Evolutionary conservation across 257 asterid genomes (phyloP), one percentile per base, ranked within the genome.

Genomic region (Fraxinus anomala): DNA sequence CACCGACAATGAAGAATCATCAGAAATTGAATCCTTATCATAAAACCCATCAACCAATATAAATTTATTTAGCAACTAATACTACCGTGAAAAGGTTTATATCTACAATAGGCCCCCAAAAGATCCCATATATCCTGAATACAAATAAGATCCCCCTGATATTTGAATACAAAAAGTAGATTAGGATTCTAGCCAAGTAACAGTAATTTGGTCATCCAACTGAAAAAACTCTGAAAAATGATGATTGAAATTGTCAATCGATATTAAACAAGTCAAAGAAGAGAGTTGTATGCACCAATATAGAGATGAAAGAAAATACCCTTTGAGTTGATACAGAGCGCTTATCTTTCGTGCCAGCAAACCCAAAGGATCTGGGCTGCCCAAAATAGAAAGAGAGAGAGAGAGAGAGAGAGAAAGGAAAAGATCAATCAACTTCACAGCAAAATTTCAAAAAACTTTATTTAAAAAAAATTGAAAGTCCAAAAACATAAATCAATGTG

Each of bases 331-430:
- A 74, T 26, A 93, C 92, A 54, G 97, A 79, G 73, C 98, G 97
- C 81, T 95, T 95, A 83, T 95, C 99, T 85, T 95, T 95, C 19
- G 99, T 95, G 82, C 99, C 99, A 80, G 98, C 89, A 89, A 93
- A 95, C 33, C 98, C 98, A 67, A 95, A 95, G 40, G 97, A 92
- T 83, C 92, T 89, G 72, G 94, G 91, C 98, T 93, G 98, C 85
- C 85, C 86, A 72, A 73, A 17, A 78, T 1, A n/a, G 66, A 56
- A 68, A 39, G 75, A 81, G 47, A 37, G 10, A 2, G 5, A 23
- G 10, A 2, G 5, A 23, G 4, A 40, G 28, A 26, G 28, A 26
- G 0, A 26, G 28, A 42, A 73, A 78, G 65, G 80, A 65, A 49
- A 78, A 72, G 51, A 80, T 21, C 72, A 69, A 73, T 56, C 56